Base-by-base conservation (phyloP, 140 eudicot species). In the Flaveria floridana region DNA sequence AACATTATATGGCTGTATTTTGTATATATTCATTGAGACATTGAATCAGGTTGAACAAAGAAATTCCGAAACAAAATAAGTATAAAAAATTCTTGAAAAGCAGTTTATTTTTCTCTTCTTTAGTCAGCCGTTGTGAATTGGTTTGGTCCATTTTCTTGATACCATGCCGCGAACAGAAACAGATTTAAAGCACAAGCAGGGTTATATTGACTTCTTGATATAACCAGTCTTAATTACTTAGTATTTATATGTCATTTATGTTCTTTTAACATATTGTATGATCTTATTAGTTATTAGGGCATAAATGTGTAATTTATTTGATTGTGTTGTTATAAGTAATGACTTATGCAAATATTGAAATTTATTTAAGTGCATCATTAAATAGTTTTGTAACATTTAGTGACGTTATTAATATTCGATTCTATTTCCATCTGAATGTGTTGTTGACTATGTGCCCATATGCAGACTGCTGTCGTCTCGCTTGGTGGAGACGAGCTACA, bases 391-490 rank as follows among this genome's bases (percentile, higher is more conserved):
- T 37, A 58, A 56, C 51, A 13, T 23, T 44, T 56, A 55, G 34
- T 56, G 69, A 11, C 47, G 30, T n/a, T 56, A 28, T 12, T 20
- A 4, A 44, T n/a, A 65, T 2, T 16, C 13, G 21, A 65, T 65
- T 9, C 53, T 68, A 15, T 34, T 65, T 30, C 68, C 6, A 37
- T 57, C 46, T 34, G 61, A 39, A 18, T 61, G 47, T 75, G 72
- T 30, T 68, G 50, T 57, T 76, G 62, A 81, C 62, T 47, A 42
- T 42, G 72, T 25, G 1, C 19, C n/a, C 39, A 15, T 75, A 52
- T 80, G 75, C 89, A 95, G 99, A 87, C 99, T 48, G 99, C 97
- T 52, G 91, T 95, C 66, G 79, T 87, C 76, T 58, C 89, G 65
- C 84, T 86, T 58, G 96, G 91, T 63, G 88, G 77, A 25, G 83